Evolutionary conservation across 2,329 filamentous ascomycete genomes (phyloP).

Genomic region (Pyrenochaeta sp.): DNA sequence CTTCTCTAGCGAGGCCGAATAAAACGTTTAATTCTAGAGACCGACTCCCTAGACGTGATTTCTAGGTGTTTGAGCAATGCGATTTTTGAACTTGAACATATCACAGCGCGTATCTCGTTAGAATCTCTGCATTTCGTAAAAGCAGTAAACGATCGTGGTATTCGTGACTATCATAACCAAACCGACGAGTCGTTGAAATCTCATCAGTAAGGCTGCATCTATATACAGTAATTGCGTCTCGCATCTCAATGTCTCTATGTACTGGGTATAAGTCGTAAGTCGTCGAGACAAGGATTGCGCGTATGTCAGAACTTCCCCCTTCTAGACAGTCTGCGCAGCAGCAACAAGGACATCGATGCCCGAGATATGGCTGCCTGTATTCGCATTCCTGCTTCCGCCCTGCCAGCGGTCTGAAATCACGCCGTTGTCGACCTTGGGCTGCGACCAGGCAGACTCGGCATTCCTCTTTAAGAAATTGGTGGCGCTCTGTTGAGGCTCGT

Average conservation of each 20-base stretch:
- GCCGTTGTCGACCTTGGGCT: conserved; percentile 47
- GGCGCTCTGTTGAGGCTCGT: conserved; percentile 28
- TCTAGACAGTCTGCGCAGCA: conserved; percentile 24
- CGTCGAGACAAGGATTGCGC: too few species aligned
- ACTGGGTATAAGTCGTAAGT: not conserved
- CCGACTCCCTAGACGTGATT: too few species aligned
- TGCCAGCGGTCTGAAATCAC: conserved; percentile 66
- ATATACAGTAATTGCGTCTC: too few species aligned
- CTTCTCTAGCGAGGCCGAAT: too few species aligned
- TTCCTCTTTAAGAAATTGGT: conserved; percentile 43
- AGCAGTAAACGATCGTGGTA: not conserved
- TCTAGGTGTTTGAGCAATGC: too few species aligned
- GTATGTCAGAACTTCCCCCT: too few species aligned
- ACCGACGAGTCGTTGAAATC: not conserved
- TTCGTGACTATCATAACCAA: not conserved
- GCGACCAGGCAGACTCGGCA: conserved; percentile 40
- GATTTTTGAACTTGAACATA: too few species aligned
- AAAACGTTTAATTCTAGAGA: too few species aligned
- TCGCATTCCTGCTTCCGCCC: conserved; percentile 60
- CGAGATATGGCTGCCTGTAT: conserved; percentile 67
- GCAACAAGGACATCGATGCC: conserved; percentile 72
- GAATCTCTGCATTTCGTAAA: not conserved
- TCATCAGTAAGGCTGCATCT: too few species aligned
- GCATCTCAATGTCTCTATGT: too few species aligned
- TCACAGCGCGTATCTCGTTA: too few species aligned